Percentiles rank a stretch among this genome's conserved stretches.
Evolutionary conservation across 2,329 filamentous ascomycete species (phyloP).

Genomic region (Aspergillus calidoustus): DNA sequence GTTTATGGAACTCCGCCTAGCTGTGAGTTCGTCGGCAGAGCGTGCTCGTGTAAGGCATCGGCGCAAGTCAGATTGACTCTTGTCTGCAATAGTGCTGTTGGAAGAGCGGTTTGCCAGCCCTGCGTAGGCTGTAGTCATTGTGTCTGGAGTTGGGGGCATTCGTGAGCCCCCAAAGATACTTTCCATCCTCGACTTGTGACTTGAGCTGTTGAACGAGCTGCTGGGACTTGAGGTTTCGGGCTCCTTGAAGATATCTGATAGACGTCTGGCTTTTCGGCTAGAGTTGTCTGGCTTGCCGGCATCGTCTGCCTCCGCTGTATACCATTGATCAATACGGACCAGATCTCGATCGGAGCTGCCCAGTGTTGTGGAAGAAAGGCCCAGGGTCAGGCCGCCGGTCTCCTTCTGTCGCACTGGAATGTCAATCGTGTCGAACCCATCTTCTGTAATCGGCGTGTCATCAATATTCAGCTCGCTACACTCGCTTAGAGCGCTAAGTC

Average conservation of each 20-base stretch:
- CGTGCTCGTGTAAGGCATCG: conserved; percentile 34
- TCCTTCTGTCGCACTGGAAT: conserved; percentile 34
- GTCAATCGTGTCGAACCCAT: conserved; percentile 32
- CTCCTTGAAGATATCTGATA: conserved; percentile 29
- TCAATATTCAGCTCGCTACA: conserved; percentile 47
- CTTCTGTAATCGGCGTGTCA: conserved; percentile 27
- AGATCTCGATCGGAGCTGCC: conserved; percentile 27
- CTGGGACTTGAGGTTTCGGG: conserved; percentile 27
- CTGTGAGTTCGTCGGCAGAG: conserved; percentile 41
- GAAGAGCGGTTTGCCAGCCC: conserved; percentile 39
- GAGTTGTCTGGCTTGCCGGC: conserved; percentile 23
- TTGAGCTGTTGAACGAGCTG: conserved; percentile 31
- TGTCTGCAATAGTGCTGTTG: conserved; percentile 39
- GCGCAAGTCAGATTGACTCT: conserved; percentile 30
- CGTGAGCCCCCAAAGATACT: conserved; percentile 39
- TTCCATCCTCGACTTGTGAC: conserved; percentile 35
- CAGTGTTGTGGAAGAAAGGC: conserved; percentile 22
- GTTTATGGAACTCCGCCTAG: conserved; percentile 35
- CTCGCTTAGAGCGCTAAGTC: conserved; percentile 50
- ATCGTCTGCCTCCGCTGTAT: conserved; percentile 30
- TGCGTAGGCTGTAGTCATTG: conserved; percentile 47
- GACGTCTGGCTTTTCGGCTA: conserved; percentile 24
- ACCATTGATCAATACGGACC: conserved; percentile 39
- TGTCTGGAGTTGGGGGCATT: conserved; percentile 49
- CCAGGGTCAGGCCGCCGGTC: conserved; percentile 20